Percentiles rank a stretch among this genome's conserved stretches.
phyloP scores from a whole-genome alignment of 2,329 filamentous ascomycete species.

The Aspergillus tamarii region DNA sequence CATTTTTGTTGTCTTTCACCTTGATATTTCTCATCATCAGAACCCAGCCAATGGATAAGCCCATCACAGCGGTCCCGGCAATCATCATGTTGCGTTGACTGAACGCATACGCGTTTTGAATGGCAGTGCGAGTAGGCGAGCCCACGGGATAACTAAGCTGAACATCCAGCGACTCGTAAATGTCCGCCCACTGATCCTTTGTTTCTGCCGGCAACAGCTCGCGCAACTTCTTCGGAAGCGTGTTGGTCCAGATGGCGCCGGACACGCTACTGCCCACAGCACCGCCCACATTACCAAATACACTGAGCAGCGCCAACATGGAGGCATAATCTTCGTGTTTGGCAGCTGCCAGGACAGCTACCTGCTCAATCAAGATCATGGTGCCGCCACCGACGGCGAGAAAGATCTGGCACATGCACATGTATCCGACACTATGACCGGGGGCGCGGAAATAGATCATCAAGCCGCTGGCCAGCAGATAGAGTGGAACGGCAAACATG shows the following conservation, averaged over 20 bases:
- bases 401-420: constrained; percentile 60
- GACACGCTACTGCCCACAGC: constrained; percentile 37
- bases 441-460: constrained; percentile 58
- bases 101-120: constrained; percentile 49
- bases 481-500: constrained; percentile 53
- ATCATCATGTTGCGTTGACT: constrained; percentile 46
- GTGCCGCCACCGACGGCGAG: constrained; percentile 57
- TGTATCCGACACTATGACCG: constrained; percentile 49
- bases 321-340: constrained; percentile 57
- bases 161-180: constrained; percentile 19
- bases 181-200: constrained; percentile 8
- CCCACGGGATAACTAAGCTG: constrained; percentile 40
- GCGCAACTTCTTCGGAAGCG: constrained; percentile 41
- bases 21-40: constrained; percentile 15
- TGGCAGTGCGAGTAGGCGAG: constrained; percentile 43
- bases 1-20: constrained; percentile 2
- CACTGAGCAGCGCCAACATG: constrained; percentile 50
- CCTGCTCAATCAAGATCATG: constrained; percentile 55
- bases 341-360: constrained; percentile 56
- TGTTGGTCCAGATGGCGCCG: constrained; percentile 39
- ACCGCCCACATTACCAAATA: constrained; percentile 36
- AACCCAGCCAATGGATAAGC: constrained; percentile 10
- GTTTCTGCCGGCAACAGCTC: constrained; percentile 35
- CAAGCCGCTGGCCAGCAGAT: constrained; percentile 52
- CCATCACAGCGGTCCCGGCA: constrained; percentile 29